Percentiles rank a stretch among this genome's conserved stretches.
Evolutionary conservation across 2,329 filamentous ascomycete species (phyloP).

Genomic region (Cladosporium austrohemisphaericum): DNA sequence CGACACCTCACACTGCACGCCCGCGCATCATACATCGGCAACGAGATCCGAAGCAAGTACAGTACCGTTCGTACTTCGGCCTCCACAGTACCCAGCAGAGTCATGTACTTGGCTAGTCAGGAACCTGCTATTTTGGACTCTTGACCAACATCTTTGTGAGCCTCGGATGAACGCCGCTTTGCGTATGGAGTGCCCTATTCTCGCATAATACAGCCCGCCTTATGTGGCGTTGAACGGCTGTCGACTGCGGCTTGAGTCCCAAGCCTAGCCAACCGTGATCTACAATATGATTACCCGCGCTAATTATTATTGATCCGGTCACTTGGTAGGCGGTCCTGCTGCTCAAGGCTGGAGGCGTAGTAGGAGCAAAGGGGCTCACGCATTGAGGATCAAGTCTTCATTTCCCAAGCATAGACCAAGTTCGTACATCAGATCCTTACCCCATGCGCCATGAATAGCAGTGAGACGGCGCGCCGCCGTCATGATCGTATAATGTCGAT

Average conservation of each 20-base stretch:
- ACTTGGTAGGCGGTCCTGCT: not conserved
- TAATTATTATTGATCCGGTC: too few relatives aligned
- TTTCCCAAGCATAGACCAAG: not conserved
- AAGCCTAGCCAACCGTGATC: not conserved
- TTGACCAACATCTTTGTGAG: constrained; percentile 3
- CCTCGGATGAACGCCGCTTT: not conserved
- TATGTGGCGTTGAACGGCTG: not conserved
- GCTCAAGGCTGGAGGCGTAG: too few relatives aligned
- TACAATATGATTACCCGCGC: not conserved
- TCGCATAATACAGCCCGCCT: not conserved
- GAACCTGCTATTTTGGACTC: constrained; percentile 4
- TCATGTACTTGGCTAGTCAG: too few relatives aligned
- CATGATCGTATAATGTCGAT: constrained; percentile 1
- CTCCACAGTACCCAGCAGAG: too few relatives aligned
- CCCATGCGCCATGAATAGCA: constrained; percentile 14
- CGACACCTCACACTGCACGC: too few relatives aligned
- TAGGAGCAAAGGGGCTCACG: not conserved
- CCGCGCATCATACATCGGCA: not conserved
- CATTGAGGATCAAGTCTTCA: not conserved
- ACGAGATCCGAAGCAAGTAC: not conserved
- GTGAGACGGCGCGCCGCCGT: constrained; percentile 4
- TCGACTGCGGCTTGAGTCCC: not conserved
- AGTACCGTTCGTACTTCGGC: constrained; percentile 5
- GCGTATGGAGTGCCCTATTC: too few relatives aligned
- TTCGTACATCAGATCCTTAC: constrained; percentile 5